Percentiles rank a stretch among this genome's conserved stretches.
Conservation (phyloP, 192 early-diverging fungal species). For the Coemansia sp. region DNA sequence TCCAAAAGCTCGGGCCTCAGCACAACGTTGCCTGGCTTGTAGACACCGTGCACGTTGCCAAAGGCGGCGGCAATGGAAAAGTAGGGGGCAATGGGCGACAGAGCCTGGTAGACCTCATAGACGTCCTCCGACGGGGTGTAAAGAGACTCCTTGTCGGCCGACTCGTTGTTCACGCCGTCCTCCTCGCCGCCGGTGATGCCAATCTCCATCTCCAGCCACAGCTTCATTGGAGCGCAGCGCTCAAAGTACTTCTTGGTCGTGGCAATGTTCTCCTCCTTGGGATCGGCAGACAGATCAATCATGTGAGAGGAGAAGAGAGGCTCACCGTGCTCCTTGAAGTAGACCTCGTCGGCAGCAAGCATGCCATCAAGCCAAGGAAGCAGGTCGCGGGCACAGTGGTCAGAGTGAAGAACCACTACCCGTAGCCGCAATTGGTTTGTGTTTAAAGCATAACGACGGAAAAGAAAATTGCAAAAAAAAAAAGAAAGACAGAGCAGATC, state of each 20-base stretch:
- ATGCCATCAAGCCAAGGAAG: conserved; percentile 98
- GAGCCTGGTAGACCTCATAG: conserved; percentile 89
- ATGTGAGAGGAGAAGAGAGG: conserved; percentile 98
- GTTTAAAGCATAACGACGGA: neutral
- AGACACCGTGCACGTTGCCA: conserved; percentile 95
- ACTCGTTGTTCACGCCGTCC: conserved; percentile 96
- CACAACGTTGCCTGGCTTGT: conserved; percentile 95
- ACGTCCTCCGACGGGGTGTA: conserved; percentile 97
- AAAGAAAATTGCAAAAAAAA: neutral
- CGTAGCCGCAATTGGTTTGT: neutral
- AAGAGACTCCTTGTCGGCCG: conserved; percentile 83
- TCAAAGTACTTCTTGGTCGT: conserved; percentile 88
- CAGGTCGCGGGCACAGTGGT: conserved; percentile 97
- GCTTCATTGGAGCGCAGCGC: conserved; percentile 86
- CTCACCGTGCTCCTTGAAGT: conserved; percentile 91
- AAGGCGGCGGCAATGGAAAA: conserved; percentile 97
- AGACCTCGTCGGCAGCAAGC: conserved; percentile 90
- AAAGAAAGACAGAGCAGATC: conserved; percentile 3
- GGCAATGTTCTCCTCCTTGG: conserved; percentile 92
- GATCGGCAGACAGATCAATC: conserved; percentile 94
- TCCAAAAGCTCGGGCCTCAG: conserved; percentile 89
- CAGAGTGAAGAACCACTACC: conserved; percentile 78
- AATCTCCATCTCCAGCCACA: conserved; percentile 96
- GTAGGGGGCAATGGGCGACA: conserved; percentile 78
- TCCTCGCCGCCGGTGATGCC: conserved; percentile 98